Conservation (phyloP, 2,329 filamentous ascomycete genomes). For the Botryotinia convoluta region DNA sequence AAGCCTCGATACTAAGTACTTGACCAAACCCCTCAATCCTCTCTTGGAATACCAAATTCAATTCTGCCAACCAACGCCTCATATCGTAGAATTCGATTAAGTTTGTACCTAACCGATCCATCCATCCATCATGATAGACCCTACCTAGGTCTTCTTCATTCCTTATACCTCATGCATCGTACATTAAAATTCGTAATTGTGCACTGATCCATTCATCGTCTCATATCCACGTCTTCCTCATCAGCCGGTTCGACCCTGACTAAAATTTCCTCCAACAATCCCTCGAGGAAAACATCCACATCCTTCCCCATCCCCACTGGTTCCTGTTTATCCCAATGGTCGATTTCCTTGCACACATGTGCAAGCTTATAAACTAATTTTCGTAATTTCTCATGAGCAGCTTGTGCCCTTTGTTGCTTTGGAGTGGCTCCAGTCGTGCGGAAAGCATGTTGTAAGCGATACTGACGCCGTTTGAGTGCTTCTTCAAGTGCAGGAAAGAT, state of each 20-base stretch:
- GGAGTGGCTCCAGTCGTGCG: constrained; percentile 46
- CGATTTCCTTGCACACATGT: constrained; percentile 83
- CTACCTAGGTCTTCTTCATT: background rate
- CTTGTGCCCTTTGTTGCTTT: constrained; percentile 65
- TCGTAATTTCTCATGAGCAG: constrained; percentile 77
- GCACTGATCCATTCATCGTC: constrained; percentile 25
- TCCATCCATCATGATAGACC: constrained; percentile 13
- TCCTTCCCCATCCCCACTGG: constrained; percentile 93
- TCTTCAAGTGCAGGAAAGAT: constrained; percentile 91
- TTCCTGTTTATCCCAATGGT: constrained; percentile 79
- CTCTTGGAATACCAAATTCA: constrained; percentile 15
- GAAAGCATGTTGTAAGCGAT: constrained; percentile 48
- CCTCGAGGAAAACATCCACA: constrained; percentile 84
- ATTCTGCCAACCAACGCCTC: constrained; percentile 20
- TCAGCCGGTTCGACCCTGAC: constrained; percentile 84
- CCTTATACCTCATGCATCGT: constrained; percentile 5
- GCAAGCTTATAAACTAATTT: constrained; percentile 79
- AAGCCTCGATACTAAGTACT: background rate
- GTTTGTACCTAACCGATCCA: constrained; percentile 17
- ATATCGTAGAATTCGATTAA: constrained; percentile 13
- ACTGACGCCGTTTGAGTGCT: constrained; percentile 76
- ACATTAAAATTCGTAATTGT: constrained; percentile 12
- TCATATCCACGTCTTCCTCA: constrained; percentile 35
- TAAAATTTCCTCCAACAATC: constrained; percentile 88
- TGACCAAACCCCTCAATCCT: background rate